These are phyloP conservation scores for Cucurbita pepo DNA, from an alignment of 306 rosid genomes.

Conservation along the genomic window DNA sequence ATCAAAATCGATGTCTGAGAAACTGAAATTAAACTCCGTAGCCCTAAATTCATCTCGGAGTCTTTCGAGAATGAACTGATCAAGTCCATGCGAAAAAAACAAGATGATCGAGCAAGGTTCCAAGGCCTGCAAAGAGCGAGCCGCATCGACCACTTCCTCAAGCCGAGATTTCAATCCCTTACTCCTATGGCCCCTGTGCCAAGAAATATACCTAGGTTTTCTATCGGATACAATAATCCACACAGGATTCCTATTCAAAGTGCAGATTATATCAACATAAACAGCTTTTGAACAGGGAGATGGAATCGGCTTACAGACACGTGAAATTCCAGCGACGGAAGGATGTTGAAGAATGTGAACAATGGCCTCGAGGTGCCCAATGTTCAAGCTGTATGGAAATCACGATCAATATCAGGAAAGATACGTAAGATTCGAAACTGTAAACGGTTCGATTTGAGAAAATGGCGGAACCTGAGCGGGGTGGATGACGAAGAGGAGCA, in stretches of 20 bases:
- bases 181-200: constrained; percentile 30
- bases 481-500: constrained; percentile 16
- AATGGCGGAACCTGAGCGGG: constrained; percentile 36
- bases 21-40: constrained; percentile 28
- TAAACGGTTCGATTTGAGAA: neutral
- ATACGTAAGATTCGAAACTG: neutral
- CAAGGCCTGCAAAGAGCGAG: constrained; percentile 40
- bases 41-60: constrained; percentile 46
- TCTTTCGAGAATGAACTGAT: constrained; percentile 16
- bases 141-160: constrained; percentile 39
- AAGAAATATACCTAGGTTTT: constrained; percentile 57
- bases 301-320: constrained; percentile 74
- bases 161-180: constrained; percentile 55
- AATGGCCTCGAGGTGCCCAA: constrained; percentile 81
- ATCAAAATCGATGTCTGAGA: constrained; percentile 30
- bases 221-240: constrained; percentile 88
- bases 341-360: constrained; percentile 73
- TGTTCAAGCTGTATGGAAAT: constrained; percentile 39
- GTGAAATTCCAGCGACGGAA: constrained; percentile 61
- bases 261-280: constrained; percentile 60
- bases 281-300: constrained; percentile 23
- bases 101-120: constrained; percentile 60
- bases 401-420: neutral
- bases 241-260: constrained; percentile 51
- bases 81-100: constrained; percentile 63